Percentiles rank a stretch among this genome's conserved stretches.
phyloP scores from a whole-genome alignment of 2,329 filamentous ascomycete species.

The Penicillium sp. region DNA sequence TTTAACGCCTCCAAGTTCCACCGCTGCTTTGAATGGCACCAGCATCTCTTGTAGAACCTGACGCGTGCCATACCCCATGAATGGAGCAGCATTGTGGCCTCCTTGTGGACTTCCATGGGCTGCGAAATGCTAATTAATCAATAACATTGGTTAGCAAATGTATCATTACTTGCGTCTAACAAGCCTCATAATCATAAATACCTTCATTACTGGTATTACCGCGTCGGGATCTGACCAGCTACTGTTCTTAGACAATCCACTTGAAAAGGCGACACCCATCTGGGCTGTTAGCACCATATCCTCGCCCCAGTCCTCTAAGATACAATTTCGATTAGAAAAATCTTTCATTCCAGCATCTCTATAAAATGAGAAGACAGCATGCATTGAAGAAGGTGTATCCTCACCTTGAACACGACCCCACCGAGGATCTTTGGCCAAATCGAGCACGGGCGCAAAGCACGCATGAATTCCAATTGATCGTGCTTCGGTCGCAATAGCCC shows the following conservation, averaged over 20 bases:
- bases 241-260: conserved; percentile 50
- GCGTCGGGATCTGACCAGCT: conserved; percentile 49
- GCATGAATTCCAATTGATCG: conserved; percentile 52
- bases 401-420: conserved; percentile 50
- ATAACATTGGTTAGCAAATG: neutral
- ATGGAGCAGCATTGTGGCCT: conserved; percentile 50
- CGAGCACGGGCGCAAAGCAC: conserved; percentile 51
- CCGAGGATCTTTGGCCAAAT: conserved; percentile 50
- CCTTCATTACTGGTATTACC: conserved; percentile 51
- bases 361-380: too few species aligned
- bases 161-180: neutral
- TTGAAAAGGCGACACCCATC: conserved; percentile 52
- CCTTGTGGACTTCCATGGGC: conserved; percentile 50
- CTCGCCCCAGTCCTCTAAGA: conserved; percentile 52
- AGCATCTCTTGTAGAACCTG: conserved; percentile 50
- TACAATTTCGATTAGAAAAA: neutral
- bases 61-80: conserved; percentile 50
- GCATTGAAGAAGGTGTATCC: neutral
- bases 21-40: conserved; percentile 49
- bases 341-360: too few species aligned
- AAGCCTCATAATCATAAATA: conserved; percentile 12
- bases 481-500: conserved; percentile 50
- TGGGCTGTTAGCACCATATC: conserved; percentile 50
- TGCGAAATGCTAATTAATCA: conserved; percentile 44
- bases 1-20: conserved; percentile 48